These are phyloP conservation scores for Euphorbia peplus DNA, from an alignment of 345 rosid species.

Conservation along the genomic window DNA sequence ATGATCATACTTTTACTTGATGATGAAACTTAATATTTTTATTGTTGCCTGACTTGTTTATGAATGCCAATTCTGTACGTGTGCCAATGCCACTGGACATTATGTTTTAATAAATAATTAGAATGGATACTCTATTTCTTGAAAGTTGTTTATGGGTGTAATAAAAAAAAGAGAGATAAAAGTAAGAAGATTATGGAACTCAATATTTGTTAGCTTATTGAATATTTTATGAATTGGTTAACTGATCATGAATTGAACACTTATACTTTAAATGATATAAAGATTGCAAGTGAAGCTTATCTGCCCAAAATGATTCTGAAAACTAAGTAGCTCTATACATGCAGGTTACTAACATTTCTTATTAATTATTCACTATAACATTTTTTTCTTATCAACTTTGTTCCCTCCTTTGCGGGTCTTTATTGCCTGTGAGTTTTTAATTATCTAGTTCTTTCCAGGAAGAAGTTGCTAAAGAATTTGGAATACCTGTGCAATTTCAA, in stretches of 20 bases:
- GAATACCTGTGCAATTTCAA: slow-evolving; percentile 72
- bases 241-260: background rate
- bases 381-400: background rate
- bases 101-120: no score
- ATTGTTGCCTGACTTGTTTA: background rate
- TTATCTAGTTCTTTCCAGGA: slow-evolving; percentile 41
- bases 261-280: background rate
- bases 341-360: background rate
- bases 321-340: background rate
- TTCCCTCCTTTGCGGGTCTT: background rate
- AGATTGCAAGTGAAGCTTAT: background rate
- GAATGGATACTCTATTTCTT: background rate
- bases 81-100: background rate
- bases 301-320: background rate
- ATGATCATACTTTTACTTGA: background rate
- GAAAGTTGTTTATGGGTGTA: background rate
- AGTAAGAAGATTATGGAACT: no score
- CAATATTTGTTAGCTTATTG: background rate
- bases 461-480: slow-evolving; percentile 91
- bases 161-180: no score
- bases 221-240: background rate
- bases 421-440: background rate
- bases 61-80: background rate
- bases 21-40: background rate
- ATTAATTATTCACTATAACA: background rate